These are phyloP conservation scores for Erodium chrysanthum DNA, from an alignment of 441 rosid genomes.

Conservation along the genomic window DNA sequence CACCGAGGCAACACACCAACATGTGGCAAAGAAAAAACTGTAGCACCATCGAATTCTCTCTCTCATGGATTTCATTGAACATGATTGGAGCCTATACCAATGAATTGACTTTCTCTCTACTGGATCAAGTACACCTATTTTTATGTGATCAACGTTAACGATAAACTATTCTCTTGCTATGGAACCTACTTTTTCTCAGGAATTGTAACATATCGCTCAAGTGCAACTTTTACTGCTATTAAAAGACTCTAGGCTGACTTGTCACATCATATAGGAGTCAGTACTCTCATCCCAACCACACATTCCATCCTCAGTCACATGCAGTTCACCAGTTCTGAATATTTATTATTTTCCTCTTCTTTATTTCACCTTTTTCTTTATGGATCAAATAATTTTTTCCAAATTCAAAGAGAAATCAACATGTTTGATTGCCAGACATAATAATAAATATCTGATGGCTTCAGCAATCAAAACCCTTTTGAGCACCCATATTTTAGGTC, in stretches of 20 bases:
- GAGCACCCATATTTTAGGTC: background rate
- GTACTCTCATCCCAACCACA: slow-evolving; percentile 21
- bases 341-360: too few species aligned
- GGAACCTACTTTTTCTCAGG: background rate
- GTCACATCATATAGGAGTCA: slow-evolving; percentile 34
- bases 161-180: too few species aligned
- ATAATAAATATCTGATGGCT: background rate
- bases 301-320: slow-evolving; percentile 16
- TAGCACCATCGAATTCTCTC: too few species aligned
- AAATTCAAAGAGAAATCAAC: background rate
- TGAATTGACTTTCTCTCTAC: too few species aligned
- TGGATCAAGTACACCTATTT: too few species aligned
- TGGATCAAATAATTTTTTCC: background rate
- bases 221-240: slow-evolving; percentile 19
- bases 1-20: too few species aligned
- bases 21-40: too few species aligned
- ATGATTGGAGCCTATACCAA: too few species aligned
- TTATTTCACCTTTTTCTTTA: background rate
- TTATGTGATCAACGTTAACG: too few species aligned
- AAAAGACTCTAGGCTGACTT: slow-evolving; percentile 16
- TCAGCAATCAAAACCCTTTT: background rate
- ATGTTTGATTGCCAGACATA: background rate
- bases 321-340: too few species aligned
- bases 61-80: too few species aligned
- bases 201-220: background rate